phyloP scores from a whole-genome alignment of 129 eudicot species.

The Smallanthus sonchifolius region DNA sequence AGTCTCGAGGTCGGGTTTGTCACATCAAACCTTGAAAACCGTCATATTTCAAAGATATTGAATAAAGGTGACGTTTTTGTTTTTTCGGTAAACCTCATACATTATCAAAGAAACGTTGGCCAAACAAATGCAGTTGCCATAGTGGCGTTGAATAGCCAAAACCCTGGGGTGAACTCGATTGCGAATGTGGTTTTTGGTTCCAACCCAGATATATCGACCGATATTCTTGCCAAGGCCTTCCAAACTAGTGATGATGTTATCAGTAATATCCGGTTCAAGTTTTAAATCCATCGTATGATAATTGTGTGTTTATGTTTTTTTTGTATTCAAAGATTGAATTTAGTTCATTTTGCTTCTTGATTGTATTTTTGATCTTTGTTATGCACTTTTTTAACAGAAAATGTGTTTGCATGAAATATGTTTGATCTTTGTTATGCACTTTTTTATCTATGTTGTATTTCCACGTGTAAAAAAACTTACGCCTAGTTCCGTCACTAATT shows the following conservation, averaged over 20 bases:
- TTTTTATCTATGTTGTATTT: too few relatives aligned
- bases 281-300: background rate
- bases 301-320: background rate
- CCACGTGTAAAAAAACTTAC: too few relatives aligned
- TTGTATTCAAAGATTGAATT: background rate
- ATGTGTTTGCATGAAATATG: background rate
- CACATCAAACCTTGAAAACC: constrained; percentile 32
- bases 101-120: constrained; percentile 28
- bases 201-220: constrained; percentile 24
- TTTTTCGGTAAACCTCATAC: constrained; percentile 30
- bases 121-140: constrained; percentile 26
- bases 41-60: constrained; percentile 20
- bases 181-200: constrained; percentile 33
- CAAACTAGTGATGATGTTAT: constrained; percentile 11
- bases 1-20: constrained; percentile 36
- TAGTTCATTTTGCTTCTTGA: background rate
- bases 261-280: constrained; percentile 10
- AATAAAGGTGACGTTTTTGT: constrained; percentile 35
- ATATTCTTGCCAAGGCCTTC: constrained; percentile 33
- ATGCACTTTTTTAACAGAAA: background rate
- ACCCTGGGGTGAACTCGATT: constrained; percentile 28
- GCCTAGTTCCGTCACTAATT: too few relatives aligned
- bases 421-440: background rate
- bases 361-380: constrained; percentile 4
- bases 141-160: constrained; percentile 26